Percentiles rank a stretch among this genome's conserved stretches.
Evolutionary conservation across 208 protist genomes (phyloP).

Genomic region (Kentomonas sorsogonicus): DNA sequence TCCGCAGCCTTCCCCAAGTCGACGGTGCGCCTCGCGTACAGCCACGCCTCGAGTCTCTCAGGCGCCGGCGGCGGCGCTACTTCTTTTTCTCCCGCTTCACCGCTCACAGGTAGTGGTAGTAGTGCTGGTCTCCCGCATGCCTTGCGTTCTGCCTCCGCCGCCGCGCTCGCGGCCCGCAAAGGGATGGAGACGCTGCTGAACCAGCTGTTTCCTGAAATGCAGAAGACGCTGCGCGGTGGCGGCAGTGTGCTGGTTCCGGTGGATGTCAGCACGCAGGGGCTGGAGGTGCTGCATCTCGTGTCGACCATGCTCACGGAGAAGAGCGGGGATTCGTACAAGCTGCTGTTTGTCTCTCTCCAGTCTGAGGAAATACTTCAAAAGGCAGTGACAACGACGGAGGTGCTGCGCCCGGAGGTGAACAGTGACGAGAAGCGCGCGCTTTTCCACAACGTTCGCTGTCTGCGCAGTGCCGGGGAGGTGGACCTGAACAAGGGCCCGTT

Average conservation of each 20-base stretch:
- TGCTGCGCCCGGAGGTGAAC: slow-evolving; percentile 70
- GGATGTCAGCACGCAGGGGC: slow-evolving; percentile 55
- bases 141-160: slow-evolving; percentile 4
- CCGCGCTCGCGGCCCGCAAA: slow-evolving; percentile 1
- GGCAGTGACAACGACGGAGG: slow-evolving; percentile 80
- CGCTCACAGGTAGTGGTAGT: too few relatives aligned
- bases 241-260: slow-evolving; percentile 83
- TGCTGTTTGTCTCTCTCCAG: slow-evolving; percentile 70
- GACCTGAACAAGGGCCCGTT: slow-evolving; percentile 50
- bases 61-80: too few relatives aligned
- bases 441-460: slow-evolving; percentile 67
- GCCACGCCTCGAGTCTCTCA: too few relatives aligned
- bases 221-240: slow-evolving; percentile 77
- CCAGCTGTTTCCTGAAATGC: slow-evolving; percentile 67
- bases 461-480: slow-evolving; percentile 67
- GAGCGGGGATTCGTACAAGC: slow-evolving; percentile 81
- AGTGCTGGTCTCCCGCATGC: too few relatives aligned
- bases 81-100: too few relatives aligned
- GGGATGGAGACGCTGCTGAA: slow-evolving; percentile 67
- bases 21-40: too few relatives aligned
- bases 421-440: slow-evolving; percentile 66
- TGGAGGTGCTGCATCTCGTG: slow-evolving; percentile 72
- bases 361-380: slow-evolving; percentile 71
- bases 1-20: too few relatives aligned
- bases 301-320: slow-evolving; percentile 64